A percentile compares a stretch with the other conserved stretches of the same genome.
Evolutionary conservation across 2,329 filamentous ascomycete genomes (phyloP).

Genomic region (Paecilomyces niveus): DNA sequence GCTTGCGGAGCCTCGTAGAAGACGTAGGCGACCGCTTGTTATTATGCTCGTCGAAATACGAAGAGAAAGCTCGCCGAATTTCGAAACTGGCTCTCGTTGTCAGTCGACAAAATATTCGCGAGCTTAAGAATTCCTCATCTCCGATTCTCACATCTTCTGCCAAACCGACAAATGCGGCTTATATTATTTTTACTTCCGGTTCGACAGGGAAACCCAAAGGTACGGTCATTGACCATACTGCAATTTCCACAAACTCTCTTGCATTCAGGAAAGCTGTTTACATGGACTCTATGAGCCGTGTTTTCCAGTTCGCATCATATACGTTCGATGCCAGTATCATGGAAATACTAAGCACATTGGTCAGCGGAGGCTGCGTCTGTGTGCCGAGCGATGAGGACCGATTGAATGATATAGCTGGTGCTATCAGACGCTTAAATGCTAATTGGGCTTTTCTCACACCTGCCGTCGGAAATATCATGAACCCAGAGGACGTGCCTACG

Average conservation of each 20-base stretch:
- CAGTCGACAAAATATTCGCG: slow-evolving; percentile 17
- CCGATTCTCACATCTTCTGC: slow-evolving; percentile 8
- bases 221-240: slow-evolving; percentile 55
- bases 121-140: slow-evolving; percentile 16
- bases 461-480: slow-evolving; percentile 46
- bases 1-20: slow-evolving; percentile 26
- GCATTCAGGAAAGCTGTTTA: slow-evolving; percentile 46
- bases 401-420: slow-evolving; percentile 43
- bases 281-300: slow-evolving; percentile 47
- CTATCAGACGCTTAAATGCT: slow-evolving; percentile 45
- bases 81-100: slow-evolving; percentile 21
- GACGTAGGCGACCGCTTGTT: slow-evolving; percentile 28
- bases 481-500: slow-evolving; percentile 37
- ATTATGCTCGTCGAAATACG: slow-evolving; percentile 24
- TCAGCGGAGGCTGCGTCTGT: slow-evolving; percentile 54
- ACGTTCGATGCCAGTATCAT: slow-evolving; percentile 49
- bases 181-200: slow-evolving; percentile 55
- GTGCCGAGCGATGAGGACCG: slow-evolving; percentile 48
- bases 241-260: slow-evolving; percentile 49
- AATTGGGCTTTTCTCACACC: slow-evolving; percentile 53
- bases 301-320: slow-evolving; percentile 53
- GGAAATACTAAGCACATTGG: slow-evolving; percentile 50
- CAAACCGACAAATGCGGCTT: slow-evolving; percentile 38
- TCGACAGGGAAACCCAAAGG: slow-evolving; percentile 53
- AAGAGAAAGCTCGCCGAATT: slow-evolving; percentile 22